Evolutionary conservation across 2,329 filamentous ascomycete genomes (phyloP), one percentile per base, ranked within the genome.

Genomic region (Paracorniculantispora psalliotae): DNA sequence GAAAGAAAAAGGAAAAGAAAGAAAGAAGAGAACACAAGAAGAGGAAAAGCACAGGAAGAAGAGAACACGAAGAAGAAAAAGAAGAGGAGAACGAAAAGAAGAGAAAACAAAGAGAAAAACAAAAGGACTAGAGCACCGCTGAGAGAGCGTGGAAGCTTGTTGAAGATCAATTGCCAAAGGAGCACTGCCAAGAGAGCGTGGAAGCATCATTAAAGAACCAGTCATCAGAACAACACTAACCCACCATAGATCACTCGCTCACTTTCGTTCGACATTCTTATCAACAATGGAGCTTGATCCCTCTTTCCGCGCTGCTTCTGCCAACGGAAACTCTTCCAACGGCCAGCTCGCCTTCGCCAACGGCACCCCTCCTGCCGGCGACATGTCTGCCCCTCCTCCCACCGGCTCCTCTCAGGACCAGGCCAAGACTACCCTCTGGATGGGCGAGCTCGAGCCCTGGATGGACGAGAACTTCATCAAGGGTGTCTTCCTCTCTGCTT

Each of bases 401-500:
- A 63, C 71, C 43, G 72, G 68, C 47, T 62, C 67, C 62, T 66
- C 70, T 37, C 73, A 69, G 52, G 81, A 84, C 61, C 71, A 79
- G 52, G 77, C 80, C 59, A 84, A 85, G 75, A 85, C 74, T n/a
- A 78, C 82, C 49, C 77, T 85, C 2, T 85, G 82, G 81, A 99
- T 99, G 94, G 94, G 94, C 67, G 94, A 99, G 75, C 88, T 99
- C 64, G 93, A 97, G 76, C 91, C 92, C 28, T 99, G 94, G 94
- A 97, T 99, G 78, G 94, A 99, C 68, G 94, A 99, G 80, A 96
- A 93, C 77, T 99, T 97, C 75, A 90, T 99, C 71, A 92, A 96
- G 77, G 94, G 90, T 67, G 86, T 97, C 48, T 97, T 91, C 83
- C 71, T 80, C 64, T 96, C 91, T 70, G 87, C 92, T 68, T 90